These are phyloP conservation scores for Endocladia muricata DNA, from an alignment of 31 red algal species.

Conservation along the genomic window DNA sequence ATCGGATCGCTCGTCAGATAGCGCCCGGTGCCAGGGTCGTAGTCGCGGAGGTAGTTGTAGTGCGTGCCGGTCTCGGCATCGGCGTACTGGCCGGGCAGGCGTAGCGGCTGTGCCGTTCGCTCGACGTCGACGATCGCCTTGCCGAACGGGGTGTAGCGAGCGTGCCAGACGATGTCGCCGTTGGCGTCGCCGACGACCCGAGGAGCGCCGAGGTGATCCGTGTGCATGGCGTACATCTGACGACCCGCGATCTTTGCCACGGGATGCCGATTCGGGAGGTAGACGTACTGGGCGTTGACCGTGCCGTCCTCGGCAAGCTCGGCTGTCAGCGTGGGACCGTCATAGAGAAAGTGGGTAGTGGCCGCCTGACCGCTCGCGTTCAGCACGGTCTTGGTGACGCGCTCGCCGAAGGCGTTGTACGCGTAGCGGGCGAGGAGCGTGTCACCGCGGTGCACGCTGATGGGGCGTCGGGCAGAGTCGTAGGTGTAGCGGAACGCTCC, in stretches of 20 bases:
- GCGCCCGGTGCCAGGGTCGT: neutral
- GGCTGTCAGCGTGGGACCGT: neutral
- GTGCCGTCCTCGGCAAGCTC: neutral
- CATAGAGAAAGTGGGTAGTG: neutral
- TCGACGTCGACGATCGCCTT: neutral
- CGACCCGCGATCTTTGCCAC: neutral
- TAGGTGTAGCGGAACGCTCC: neutral
- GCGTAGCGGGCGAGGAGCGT: neutral
- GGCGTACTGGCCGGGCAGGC: neutral
- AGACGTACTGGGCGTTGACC: neutral
- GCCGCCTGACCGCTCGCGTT: neutral
- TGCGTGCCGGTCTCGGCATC: neutral
- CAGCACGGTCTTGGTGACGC: neutral
- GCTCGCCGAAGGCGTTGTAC: slow-evolving; percentile 1
- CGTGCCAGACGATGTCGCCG: neutral
- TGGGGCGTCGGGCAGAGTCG: neutral
- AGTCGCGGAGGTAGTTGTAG: slow-evolving; percentile 1
- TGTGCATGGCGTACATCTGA: neutral
- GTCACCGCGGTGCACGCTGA: neutral
- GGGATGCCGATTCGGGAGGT: neutral
- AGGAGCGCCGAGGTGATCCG: neutral
- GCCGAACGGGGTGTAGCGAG: neutral
- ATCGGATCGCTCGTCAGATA: neutral
- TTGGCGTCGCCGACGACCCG: neutral
- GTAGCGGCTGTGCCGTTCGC: neutral